These are phyloP conservation scores for Lactarius tabidus DNA, from an alignment of 768 basidiomycete species.

Conservation along the genomic window DNA sequence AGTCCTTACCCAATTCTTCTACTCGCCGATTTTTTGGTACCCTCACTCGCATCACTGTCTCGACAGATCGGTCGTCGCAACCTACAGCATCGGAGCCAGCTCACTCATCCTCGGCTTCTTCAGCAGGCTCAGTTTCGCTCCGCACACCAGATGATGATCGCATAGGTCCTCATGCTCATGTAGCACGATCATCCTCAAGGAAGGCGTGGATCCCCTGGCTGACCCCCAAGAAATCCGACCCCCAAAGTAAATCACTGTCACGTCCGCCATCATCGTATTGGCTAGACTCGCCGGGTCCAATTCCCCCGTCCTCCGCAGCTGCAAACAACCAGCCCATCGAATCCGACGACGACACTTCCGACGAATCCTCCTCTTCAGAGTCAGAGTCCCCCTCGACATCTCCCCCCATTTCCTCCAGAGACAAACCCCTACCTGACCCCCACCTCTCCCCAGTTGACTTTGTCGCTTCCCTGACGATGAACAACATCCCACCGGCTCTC, in stretches of 20 bases:
- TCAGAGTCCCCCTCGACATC: slow-evolving; percentile 29
- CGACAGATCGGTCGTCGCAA: slow-evolving; percentile 29
- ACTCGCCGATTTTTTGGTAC: slow-evolving; percentile 16
- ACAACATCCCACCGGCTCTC: slow-evolving; percentile 39
- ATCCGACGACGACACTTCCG: slow-evolving; percentile 26
- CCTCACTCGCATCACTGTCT: slow-evolving; percentile 30
- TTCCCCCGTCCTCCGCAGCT: neutral
- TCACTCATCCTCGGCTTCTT: slow-evolving; percentile 55
- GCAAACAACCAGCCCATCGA: slow-evolving; percentile 1
- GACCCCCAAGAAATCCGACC: slow-evolving; percentile 32
- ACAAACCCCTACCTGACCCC: slow-evolving; percentile 19
- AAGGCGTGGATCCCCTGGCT: slow-evolving; percentile 59
- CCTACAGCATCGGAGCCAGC: slow-evolving; percentile 34
- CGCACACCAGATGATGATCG: slow-evolving; percentile 57
- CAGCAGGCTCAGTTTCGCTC: slow-evolving; percentile 45
- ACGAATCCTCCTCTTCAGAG: slow-evolving; percentile 20
- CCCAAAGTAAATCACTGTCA: neutral
- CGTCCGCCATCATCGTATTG: slow-evolving; percentile 2
- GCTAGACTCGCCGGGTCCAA: slow-evolving; percentile 6
- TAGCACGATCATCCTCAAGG: slow-evolving; percentile 24
- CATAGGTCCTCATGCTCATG: slow-evolving; percentile 32
- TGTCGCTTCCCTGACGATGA: slow-evolving; percentile 42
- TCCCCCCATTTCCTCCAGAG: slow-evolving; percentile 5
- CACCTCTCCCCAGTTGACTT: slow-evolving; percentile 34
- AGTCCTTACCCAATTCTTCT: slow-evolving; percentile 9